Percentiles rank a stretch among this genome's conserved stretches.
These are phyloP conservation scores for Diplodia sapinea DNA, from an alignment of 2,329 filamentous ascomycete genomes.

Conservation along the genomic window DNA sequence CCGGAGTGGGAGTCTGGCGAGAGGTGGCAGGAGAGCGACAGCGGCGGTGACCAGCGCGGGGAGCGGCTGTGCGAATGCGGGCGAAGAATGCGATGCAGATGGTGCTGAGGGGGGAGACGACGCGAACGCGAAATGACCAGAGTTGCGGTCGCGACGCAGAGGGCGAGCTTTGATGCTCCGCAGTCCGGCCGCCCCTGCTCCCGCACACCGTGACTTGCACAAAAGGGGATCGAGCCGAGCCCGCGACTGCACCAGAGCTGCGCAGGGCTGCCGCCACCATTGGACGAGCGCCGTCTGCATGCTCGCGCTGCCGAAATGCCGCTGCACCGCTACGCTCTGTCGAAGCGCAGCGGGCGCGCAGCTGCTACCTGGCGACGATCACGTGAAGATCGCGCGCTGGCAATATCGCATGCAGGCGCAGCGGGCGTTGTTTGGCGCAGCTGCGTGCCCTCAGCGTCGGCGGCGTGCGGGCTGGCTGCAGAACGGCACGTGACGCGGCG, in stretches of 20 bases:
- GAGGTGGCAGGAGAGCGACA: slow-evolving; percentile 9
- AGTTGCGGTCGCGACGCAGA: slow-evolving; percentile 26
- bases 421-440: slow-evolving; percentile 3
- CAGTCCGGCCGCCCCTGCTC: slow-evolving; percentile 23
- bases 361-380: not conserved
- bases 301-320: too few species aligned
- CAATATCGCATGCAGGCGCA: not conserved
- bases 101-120: slow-evolving; percentile 23
- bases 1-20: slow-evolving; percentile 2
- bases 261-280: not conserved
- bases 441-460: slow-evolving; percentile 1
- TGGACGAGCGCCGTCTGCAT: not conserved
- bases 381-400: not conserved
- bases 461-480: slow-evolving; percentile 21
- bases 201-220: slow-evolving; percentile 25
- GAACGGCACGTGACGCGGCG: slow-evolving; percentile 14
- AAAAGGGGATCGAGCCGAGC: slow-evolving; percentile 29
- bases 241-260: slow-evolving; percentile 13
- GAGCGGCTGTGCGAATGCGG: slow-evolving; percentile 16
- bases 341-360: not conserved
- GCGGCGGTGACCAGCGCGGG: slow-evolving; percentile 9
- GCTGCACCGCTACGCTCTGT: not conserved
- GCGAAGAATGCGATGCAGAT: slow-evolving; percentile 20
- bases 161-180: slow-evolving; percentile 27
- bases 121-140: slow-evolving; percentile 28